Conservation (phyloP, 345 rosid species). For the Salix purpurea region DNA sequence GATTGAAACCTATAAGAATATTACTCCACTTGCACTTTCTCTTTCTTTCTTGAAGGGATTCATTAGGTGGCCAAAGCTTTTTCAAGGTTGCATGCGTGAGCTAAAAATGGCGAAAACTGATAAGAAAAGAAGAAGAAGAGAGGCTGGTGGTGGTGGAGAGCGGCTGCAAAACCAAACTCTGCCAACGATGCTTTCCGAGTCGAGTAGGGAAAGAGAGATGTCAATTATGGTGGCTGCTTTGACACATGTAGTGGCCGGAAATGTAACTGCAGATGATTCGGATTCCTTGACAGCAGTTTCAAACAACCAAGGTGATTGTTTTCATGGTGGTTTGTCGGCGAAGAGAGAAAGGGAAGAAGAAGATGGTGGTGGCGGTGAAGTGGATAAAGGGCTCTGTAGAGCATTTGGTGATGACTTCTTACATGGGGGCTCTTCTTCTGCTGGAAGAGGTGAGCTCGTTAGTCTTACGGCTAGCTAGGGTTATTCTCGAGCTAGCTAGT, state of each 20-base stretch:
- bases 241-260: constrained; percentile 64
- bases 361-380: constrained; percentile 19
- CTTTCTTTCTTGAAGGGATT: not conserved
- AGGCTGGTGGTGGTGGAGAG: constrained; percentile 5
- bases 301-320: not conserved
- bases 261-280: constrained; percentile 20
- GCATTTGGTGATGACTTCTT: constrained; percentile 2
- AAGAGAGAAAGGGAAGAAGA: constrained; percentile 44
- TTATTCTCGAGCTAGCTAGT: not conserved
- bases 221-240: constrained; percentile 70
- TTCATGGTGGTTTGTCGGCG: not conserved
- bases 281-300: not conserved
- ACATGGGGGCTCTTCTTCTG: constrained; percentile 17
- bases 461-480: not conserved
- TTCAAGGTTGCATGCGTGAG: not conserved
- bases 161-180: constrained; percentile 9
- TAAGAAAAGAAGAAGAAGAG: not conserved
- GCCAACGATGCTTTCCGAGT: not conserved
- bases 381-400: not conserved
- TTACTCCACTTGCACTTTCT: not conserved
- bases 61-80: not conserved
- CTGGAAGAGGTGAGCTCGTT: constrained; percentile 18
- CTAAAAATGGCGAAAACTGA: constrained; percentile 19
- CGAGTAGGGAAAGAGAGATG: constrained; percentile 63
- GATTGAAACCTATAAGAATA: not conserved